Evolutionary conservation across 257 asterid genomes (phyloP), one percentile per base, ranked within the genome.

Genomic region (Echites panduratus): DNA sequence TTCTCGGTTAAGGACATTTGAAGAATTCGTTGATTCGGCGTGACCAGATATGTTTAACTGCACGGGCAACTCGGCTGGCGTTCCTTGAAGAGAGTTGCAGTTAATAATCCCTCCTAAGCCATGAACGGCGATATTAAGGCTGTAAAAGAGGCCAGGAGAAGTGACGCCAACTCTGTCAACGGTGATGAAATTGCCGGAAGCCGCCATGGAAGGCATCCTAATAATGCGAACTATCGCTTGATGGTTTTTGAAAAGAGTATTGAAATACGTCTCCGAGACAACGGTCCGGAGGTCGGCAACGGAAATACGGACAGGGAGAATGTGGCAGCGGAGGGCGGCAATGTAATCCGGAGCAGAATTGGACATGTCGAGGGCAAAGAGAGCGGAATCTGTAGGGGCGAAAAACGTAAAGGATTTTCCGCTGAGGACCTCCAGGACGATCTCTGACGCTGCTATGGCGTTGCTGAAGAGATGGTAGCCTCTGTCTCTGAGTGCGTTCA

Each of bases 381-480:
- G 38, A 32, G 38, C 38, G 16, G 79, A 66, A 12, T 79, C 86
- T 7, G 77, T 76, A 9, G 83, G 85, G 9, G 79, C 81, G 32
- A 82, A 79, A 68, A 82, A 76, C 2, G 86, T 82, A 78, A 79
- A 82, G 41, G 79, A 66, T 8, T 70, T 20, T 4, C 77, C 76
- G 62, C 52, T 7, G 64, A 74, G 41, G 54, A 81, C 66, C 5
- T 81, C 79, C 66, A 58, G 65, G 48, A 64, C 19, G 73, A 82
- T 56, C 56, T 82, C 83, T 4, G 83, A 82, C 11, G 83, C 76
- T 50, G 75, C 72, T 22, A 82, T 82, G 70, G 83, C 83, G 75
- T 82, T 76, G 78, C 83, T 66, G 73, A 82, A 82, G 70, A 82
- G 81, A 5, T 47, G 52, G 75, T 82, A 75, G 72, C 83, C 83